These are phyloP conservation scores for Penicillium sp. DNA, from an alignment of 2,329 filamentous ascomycete species.

Conservation along the genomic window DNA sequence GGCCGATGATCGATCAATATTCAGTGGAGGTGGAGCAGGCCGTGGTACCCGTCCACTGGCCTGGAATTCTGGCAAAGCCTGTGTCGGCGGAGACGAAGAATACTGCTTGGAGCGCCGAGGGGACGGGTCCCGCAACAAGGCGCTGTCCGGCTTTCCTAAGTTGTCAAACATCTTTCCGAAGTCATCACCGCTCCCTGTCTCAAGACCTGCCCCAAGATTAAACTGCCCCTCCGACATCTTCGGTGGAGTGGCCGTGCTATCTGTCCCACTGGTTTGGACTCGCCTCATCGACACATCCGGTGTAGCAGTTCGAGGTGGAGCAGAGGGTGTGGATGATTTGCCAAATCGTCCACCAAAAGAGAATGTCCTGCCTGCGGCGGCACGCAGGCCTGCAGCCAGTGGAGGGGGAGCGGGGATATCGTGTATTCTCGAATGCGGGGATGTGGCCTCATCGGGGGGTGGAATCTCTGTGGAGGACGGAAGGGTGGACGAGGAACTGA, in stretches of 20 bases:
- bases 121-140: slow-evolving; percentile 23
- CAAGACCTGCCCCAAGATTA: slow-evolving; percentile 25
- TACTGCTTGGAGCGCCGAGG: slow-evolving; percentile 21
- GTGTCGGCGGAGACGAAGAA: slow-evolving; percentile 20
- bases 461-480: slow-evolving; percentile 51
- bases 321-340: slow-evolving; percentile 25
- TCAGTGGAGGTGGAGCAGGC: slow-evolving; percentile 45
- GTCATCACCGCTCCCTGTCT: slow-evolving; percentile 36
- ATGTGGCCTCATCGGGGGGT: slow-evolving; percentile 36
- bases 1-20: slow-evolving; percentile 41
- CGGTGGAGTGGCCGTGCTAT: slow-evolving; percentile 49
- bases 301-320: slow-evolving; percentile 20
- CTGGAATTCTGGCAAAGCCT: slow-evolving; percentile 15
- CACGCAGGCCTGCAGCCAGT: slow-evolving; percentile 40
- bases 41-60: slow-evolving; percentile 25
- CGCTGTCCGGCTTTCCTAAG: slow-evolving; percentile 35
- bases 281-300: slow-evolving; percentile 33
- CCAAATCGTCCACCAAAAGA: slow-evolving; percentile 48
- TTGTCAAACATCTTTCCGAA: slow-evolving; percentile 52
- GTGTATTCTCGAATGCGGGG: slow-evolving; percentile 37
- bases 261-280: slow-evolving; percentile 49
- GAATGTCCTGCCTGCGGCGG: slow-evolving; percentile 47
- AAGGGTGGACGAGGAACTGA: slow-evolving; percentile 53
- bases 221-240: slow-evolving; percentile 46
- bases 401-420: slow-evolving; percentile 40